Conservation (phyloP, 805 yeast species). For the Saccharomycopsis sp. region DNA sequence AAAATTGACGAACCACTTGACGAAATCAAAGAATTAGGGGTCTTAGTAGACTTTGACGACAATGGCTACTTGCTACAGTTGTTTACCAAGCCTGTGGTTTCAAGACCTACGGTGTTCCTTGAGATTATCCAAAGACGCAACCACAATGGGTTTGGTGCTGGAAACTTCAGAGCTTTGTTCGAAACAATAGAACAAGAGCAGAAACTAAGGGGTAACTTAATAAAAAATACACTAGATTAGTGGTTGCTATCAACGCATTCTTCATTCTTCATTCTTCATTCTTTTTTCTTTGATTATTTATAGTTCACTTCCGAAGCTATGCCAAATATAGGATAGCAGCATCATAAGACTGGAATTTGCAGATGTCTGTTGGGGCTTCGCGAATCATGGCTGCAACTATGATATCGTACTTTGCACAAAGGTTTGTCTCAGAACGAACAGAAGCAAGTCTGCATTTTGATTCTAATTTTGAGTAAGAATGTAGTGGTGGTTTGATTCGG, state of each 20-base stretch:
- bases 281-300: too few species aligned
- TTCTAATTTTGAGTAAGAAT: too few species aligned
- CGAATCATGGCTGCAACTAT: too few species aligned
- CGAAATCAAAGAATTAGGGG: conserved; percentile 42
- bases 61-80: conserved; percentile 72
- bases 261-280: neutral
- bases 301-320: neutral
- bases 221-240: conserved; percentile 6
- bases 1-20: conserved; percentile 47
- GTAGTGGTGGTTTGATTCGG: neutral
- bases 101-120: conserved; percentile 75
- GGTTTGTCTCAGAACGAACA: too few species aligned
- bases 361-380: too few species aligned
- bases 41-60: conserved; percentile 73
- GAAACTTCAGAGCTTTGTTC: conserved; percentile 76
- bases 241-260: neutral
- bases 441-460: too few species aligned
- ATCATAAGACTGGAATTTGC: too few species aligned
- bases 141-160: conserved; percentile 85
- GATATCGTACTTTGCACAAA: too few species aligned
- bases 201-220: conserved; percentile 56
- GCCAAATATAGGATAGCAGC: neutral
- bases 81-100: conserved; percentile 69
- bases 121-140: conserved; percentile 77
- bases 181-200: conserved; percentile 81